phyloP scores from a whole-genome alignment of 148 eudicot species.

The Fagopyrum esculentum region DNA sequence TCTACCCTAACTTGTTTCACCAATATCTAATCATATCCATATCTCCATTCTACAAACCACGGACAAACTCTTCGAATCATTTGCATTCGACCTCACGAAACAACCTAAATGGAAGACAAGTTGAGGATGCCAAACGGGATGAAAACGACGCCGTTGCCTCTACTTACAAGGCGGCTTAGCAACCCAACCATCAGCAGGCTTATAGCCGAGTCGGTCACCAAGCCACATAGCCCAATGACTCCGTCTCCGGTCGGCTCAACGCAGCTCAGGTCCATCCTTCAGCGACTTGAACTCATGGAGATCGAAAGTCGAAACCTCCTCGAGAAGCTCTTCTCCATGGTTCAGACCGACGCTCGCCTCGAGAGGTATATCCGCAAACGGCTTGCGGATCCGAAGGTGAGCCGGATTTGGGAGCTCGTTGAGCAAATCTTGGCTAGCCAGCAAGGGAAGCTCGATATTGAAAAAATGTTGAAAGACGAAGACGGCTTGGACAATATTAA shows the following conservation, averaged over 20 bases:
- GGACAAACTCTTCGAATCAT: too few species aligned
- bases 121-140: too few species aligned
- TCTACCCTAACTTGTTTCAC: too few species aligned
- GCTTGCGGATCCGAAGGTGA: conserved; percentile 7
- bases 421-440: neutral
- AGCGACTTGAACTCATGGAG: conserved; percentile 8
- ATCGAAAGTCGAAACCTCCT: conserved; percentile 8
- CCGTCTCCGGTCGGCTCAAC: conserved; percentile 9
- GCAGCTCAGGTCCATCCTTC: neutral
- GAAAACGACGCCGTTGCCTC: too few species aligned
- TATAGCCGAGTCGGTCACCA: neutral
- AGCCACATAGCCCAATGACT: neutral
- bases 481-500: neutral
- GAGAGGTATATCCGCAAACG: conserved; percentile 7
- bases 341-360: neutral
- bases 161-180: neutral
- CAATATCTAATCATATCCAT: too few species aligned
- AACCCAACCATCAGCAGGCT: neutral
- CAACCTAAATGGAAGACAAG: too few species aligned
- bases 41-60: too few species aligned
- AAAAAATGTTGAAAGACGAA: neutral
- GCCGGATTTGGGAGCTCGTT: conserved; percentile 11
- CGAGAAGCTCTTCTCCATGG: conserved; percentile 3
- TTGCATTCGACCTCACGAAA: too few species aligned
- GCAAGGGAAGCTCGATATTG: neutral